Percentiles rank a stretch among this genome's conserved stretches.
Evolutionary conservation across 139 green algal genomes (phyloP).

Genomic region (Volvox reticuliferus): DNA sequence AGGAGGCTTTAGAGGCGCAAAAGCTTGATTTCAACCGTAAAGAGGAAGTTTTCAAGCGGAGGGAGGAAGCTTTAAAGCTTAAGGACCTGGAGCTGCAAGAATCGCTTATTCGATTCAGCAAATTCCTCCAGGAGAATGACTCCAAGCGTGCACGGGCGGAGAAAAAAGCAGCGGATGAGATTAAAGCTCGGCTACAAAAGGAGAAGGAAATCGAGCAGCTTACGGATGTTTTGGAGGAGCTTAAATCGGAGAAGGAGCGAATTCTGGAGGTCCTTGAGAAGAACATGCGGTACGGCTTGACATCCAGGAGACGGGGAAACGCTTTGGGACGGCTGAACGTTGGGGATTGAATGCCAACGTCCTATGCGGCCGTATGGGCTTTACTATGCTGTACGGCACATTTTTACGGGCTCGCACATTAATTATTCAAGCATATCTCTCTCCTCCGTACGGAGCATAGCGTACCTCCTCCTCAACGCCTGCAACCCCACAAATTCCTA

Average conservation of each 20-base stretch:
- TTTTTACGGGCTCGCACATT: too few species aligned
- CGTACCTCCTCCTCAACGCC: too few species aligned
- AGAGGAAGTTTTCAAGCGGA: constrained; percentile 87
- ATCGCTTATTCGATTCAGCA: constrained; percentile 92
- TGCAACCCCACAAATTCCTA: too few species aligned
- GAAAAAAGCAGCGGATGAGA: constrained; percentile 88
- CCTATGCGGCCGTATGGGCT: too few species aligned
- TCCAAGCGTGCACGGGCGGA: constrained; percentile 86
- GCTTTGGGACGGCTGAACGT: not conserved
- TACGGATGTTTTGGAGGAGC: constrained; percentile 75
- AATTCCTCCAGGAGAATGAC: constrained; percentile 95
- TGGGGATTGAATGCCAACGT: too few species aligned
- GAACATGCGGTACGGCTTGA: constrained; percentile 70
- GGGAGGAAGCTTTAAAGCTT: constrained; percentile 90
- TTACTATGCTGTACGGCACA: too few species aligned
- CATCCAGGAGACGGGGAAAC: not conserved
- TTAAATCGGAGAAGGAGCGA: constrained; percentile 77
- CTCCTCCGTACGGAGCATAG: too few species aligned
- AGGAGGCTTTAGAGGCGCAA: constrained; percentile 90
- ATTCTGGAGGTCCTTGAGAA: constrained; percentile 78
- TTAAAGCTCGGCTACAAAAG: constrained; percentile 79
- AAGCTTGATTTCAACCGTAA: constrained; percentile 87
- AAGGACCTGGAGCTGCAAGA: constrained; percentile 95
- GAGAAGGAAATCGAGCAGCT: constrained; percentile 88
- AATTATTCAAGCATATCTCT: too few species aligned